phyloP scores from a whole-genome alignment of 2,329 filamentous ascomycete species.

The Colletotrichum zoysiae region DNA sequence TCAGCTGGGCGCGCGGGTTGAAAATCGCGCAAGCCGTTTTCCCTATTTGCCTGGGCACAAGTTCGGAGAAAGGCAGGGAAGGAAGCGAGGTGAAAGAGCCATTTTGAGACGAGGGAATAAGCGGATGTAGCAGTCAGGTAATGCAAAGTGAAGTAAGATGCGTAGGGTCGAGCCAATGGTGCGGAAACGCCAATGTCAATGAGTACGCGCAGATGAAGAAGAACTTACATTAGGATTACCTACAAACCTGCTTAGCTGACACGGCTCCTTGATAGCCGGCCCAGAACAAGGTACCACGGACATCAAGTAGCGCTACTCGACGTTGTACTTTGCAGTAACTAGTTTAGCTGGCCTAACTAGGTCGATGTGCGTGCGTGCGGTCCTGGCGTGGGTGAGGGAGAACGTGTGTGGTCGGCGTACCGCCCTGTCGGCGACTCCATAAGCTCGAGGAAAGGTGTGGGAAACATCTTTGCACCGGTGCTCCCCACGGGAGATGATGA shows the following conservation, averaged over 20 bases:
- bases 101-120: slow-evolving; percentile 14
- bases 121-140: slow-evolving; percentile 26
- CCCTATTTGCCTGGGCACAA: slow-evolving; percentile 22
- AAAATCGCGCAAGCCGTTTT: slow-evolving; percentile 39
- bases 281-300: slow-evolving; percentile 30
- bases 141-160: slow-evolving; percentile 18
- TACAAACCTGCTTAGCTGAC: slow-evolving; percentile 32
- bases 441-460: slow-evolving; percentile 15
- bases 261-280: slow-evolving; percentile 25
- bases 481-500: slow-evolving; percentile 32
- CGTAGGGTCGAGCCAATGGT: slow-evolving; percentile 17
- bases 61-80: slow-evolving; percentile 31
- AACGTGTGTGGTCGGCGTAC: neutral
- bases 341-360: neutral
- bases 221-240: slow-evolving; percentile 40
- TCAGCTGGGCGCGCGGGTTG: slow-evolving; percentile 29
- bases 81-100: slow-evolving; percentile 33
- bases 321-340: slow-evolving; percentile 10
- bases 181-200: slow-evolving; percentile 22
- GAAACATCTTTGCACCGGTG: slow-evolving; percentile 10
- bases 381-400: neutral
- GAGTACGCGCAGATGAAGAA: slow-evolving; percentile 31
- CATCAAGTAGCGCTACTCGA: slow-evolving; percentile 29
- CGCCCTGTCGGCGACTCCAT: slow-evolving; percentile 37
- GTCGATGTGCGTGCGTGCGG: slow-evolving; percentile 1